These are phyloP conservation scores for Dissophora globulifera DNA, from an alignment of 192 early-diverging fungal species.

Conservation along the genomic window DNA sequence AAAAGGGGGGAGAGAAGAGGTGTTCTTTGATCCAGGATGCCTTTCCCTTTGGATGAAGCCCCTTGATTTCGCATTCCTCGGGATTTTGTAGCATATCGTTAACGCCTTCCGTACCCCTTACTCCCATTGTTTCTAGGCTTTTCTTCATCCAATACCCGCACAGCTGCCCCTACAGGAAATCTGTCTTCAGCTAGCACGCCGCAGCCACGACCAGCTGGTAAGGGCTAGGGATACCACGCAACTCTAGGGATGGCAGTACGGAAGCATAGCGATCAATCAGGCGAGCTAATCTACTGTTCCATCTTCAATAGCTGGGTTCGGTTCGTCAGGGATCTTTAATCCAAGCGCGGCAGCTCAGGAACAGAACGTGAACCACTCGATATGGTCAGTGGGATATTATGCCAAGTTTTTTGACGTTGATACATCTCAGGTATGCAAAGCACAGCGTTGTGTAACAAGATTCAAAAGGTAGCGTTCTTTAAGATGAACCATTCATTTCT, in stretches of 20 bases:
- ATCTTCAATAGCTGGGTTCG: conserved; percentile 21
- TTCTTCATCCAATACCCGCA: conserved; percentile 20
- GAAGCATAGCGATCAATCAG: too few relatives aligned
- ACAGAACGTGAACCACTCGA: conserved; percentile 56
- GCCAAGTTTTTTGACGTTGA: conserved; percentile 94
- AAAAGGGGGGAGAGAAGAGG: too few relatives aligned
- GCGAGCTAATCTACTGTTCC: too few relatives aligned
- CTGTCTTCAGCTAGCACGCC: conserved; percentile 21
- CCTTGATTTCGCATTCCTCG: conserved; percentile 30
- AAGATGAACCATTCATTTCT: neutral
- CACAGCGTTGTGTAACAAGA: neutral
- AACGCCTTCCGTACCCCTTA: neutral
- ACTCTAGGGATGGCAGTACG: too few relatives aligned
- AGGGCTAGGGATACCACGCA: too few relatives aligned
- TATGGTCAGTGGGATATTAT: conserved; percentile 95
- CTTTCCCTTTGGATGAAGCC: too few relatives aligned
- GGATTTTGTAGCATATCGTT: neutral
- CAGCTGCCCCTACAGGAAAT: conserved; percentile 34
- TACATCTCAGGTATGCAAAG: conserved; percentile 72
- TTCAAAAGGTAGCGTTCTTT: neutral
- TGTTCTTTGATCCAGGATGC: neutral
- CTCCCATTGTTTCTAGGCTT: conserved; percentile 14
- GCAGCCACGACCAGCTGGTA: conserved; percentile 37
- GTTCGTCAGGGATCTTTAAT: conserved; percentile 23
- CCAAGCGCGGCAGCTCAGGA: conserved; percentile 8